Evolutionary conservation across 2,329 filamentous ascomycete genomes (phyloP), one percentile per base, ranked within the genome.

Genomic region (Colletotrichum falcatum): DNA sequence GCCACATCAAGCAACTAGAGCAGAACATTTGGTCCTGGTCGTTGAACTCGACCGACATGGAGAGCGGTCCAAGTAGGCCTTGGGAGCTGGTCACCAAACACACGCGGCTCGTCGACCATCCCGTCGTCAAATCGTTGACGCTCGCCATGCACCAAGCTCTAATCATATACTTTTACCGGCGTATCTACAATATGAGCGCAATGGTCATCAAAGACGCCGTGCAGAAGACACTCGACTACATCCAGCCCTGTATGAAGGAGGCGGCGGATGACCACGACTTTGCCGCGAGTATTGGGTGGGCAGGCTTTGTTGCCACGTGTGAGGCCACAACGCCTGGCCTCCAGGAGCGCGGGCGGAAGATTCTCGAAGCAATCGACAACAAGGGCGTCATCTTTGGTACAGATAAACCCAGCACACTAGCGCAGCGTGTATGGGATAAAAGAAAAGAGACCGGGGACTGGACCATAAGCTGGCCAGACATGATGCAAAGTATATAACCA

Each of bases 141-240:
- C 72, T 78, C 0, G 82, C 82, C 9, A 81, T 85, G 65, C 81
- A 83, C 11, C 78, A 83, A 42, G 82, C 83, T 0, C 71, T 85
- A 14, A 75, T 81, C 5, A 83, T 85, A 3, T 85, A 83, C 73
- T 85, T 85, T 58, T 84, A 85, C 70, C 78, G 83, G 1, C 76
- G 82, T 5, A 80, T 85, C 2, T 79, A 81, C 71, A 75, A 81
- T 37, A 71, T 83, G 37, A 81, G 82, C 39, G 77, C 81, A 12
- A 80, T 80, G 56, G 78, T 83, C 3, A 65, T 85, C 0, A 83
- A 85, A 58, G 75, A 79, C 23, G 72, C 76, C 3, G 83, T 85
- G 0, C 71, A 73, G 1, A 77, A 78, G 18, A 78, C 83, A 0
- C 72, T 81, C 0, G 81, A 84, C 28, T 78, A 76, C 30, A 75